Base-by-base conservation (phyloP, 495 filamentous ascomycete species). In the Astrothelium subdiscretum region DNA sequence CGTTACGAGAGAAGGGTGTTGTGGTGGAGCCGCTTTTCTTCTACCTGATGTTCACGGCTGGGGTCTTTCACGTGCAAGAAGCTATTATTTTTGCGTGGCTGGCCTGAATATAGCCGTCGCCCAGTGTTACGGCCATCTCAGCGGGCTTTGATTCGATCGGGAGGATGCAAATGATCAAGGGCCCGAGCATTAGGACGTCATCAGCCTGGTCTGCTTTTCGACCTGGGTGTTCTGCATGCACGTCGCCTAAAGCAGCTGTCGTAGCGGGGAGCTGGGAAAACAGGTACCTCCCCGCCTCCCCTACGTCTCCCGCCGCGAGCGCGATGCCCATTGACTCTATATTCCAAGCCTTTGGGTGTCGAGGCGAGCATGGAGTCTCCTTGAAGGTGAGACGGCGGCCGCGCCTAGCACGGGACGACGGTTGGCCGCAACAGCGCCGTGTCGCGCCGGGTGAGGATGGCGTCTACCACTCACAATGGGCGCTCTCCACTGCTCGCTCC, bases 141-240 rank as follows among this genome's bases (percentile, higher is more conserved):
- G 48, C 20, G 29, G 48, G 48, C 20, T 54, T 54, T 54, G 48
- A 54, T 54, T 54, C 48, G 48, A 54, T 54, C 48, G 48, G 48
- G 15, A 54, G 48, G 48, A 12, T 27, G 48, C 48, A 54, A 54
- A 26, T 54, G 48, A 54, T 54, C 48, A 24, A 26, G 24, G 48
- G 20, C 24, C 48, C 12, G 24, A 24, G 22, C 5, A 11, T 20
- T 24, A 4, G 35, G 29, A 54, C 48, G 48, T 54, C 48, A 54
- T 54, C 12, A 54, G 48, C 48, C 24, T n/a, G 20, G 48, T 6
- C 48, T 54, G 48, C 22, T 2, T 54, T 54, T 5, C 20, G 48
- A 29, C 22, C 48, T 54, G 48, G 48, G 22, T 20, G 3, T 54
- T 20, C 48, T 29, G 48, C 48, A 54, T 54, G 48, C 48, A 29